These are phyloP conservation scores for Bipolaris zeicola DNA, from an alignment of 2,329 filamentous ascomycete species.

Conservation along the genomic window DNA sequence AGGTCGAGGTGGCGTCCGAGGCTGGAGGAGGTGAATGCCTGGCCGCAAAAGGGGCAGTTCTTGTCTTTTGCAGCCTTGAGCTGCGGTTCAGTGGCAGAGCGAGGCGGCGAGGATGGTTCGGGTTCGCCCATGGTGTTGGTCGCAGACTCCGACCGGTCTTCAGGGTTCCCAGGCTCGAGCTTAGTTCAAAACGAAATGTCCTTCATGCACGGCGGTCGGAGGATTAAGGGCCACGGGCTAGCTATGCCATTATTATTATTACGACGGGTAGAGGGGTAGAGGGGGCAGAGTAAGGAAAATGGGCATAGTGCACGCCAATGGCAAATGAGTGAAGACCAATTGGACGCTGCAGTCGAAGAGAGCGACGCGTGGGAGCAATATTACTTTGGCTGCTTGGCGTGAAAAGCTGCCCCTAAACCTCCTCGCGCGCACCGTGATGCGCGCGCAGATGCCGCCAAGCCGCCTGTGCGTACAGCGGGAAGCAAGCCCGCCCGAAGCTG, in stretches of 20 bases:
- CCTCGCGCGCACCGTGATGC: slow-evolving; percentile 25
- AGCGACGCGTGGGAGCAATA: slow-evolving; percentile 33
- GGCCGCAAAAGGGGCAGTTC: slow-evolving; percentile 83
- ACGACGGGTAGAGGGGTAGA: slow-evolving; percentile 4
- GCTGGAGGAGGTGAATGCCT: slow-evolving; percentile 84
- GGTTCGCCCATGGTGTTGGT: slow-evolving; percentile 43
- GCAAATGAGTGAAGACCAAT: slow-evolving; percentile 21
- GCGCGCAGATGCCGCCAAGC: slow-evolving; percentile 20
- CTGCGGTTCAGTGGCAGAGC: slow-evolving; percentile 32
- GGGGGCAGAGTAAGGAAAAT: slow-evolving; percentile 13
- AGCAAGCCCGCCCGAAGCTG: slow-evolving; percentile 20
- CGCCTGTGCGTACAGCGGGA: slow-evolving; percentile 26
- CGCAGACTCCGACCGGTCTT: slow-evolving; percentile 4
- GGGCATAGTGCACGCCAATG: slow-evolving; percentile 16
- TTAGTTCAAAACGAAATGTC: slow-evolving; percentile 21
- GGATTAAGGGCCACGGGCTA: slow-evolving; percentile 7
- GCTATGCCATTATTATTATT: slow-evolving; percentile 39
- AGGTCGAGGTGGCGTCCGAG: slow-evolving; percentile 92
- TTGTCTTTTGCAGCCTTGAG: slow-evolving; percentile 76
- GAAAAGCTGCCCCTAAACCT: slow-evolving; percentile 31
- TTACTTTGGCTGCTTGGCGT: slow-evolving; percentile 26
- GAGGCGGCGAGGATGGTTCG: slow-evolving; percentile 47
- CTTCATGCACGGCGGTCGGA: slow-evolving; percentile 22
- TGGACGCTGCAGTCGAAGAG: slow-evolving; percentile 29
- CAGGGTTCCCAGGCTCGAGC: slow-evolving; percentile 27